Evolutionary conservation across 2,329 filamentous ascomycete species (phyloP), one percentile per base, ranked within the genome.

Genomic region (Colletotrichum navitas): DNA sequence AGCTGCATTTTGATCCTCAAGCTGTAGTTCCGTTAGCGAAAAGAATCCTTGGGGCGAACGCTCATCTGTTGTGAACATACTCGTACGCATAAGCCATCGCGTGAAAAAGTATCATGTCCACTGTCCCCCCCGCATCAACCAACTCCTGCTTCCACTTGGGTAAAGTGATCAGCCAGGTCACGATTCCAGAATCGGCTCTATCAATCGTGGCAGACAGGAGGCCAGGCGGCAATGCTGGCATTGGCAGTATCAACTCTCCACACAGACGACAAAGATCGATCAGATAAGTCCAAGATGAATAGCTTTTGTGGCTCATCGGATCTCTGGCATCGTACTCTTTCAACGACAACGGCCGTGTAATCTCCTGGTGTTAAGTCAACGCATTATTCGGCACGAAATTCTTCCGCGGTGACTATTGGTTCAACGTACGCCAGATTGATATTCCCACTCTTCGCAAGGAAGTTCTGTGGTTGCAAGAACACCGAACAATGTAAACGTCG

Each of bases 391-490:
- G 29, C 11, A 36, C 8, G 51, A 34, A 11, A n/a, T 34, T 66
- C 36, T 66, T 73, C 18, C 74, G 59, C 43, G 5, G n/a, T 49
- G 29, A 61, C 26, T 14, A 21, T 26, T 29, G 39, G 21, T 52
- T 39, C 41, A 75, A 75, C 80, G 75, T 76, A 83, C 82, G 69
- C 81, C 81, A 70, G 79, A 76, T 47, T 82, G 79, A 68, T 82
- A 84, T 72, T 83, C 79, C 76, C 77, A 80, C 73, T 83, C 81
- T 74, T 83, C 82, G 60, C 80, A 83, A 1, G 82, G 82, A 24
- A 83, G 71, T 51, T 82, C 80, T 21, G 80, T 78, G 26, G 81
- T 78, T 29, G 77, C 76, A 18, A 78, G 74, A 32, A 80, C 72
- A 14, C 78, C 75, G 21, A 72, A 76, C 34, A 80, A 75, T 34